Evolutionary conservation across 768 basidiomycete species (phyloP), one percentile per base, ranked within the genome.

Genomic region (Termitomyces heimii): DNA sequence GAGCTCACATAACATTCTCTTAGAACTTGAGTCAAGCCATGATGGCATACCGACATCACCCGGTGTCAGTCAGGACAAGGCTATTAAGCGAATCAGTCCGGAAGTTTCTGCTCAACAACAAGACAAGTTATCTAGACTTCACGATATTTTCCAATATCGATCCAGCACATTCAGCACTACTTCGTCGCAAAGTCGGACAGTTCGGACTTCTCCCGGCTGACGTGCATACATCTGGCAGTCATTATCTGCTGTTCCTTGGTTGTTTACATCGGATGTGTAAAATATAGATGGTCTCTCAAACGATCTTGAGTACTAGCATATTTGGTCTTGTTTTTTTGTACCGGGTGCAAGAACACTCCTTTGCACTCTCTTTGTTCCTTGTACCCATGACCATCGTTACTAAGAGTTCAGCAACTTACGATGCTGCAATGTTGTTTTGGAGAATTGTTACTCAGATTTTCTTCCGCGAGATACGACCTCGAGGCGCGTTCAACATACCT

Each of bases 401-500:
- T 46, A 59, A 65, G 56, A 60, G 63, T 24, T 62, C 74, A 24
- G 45, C 77, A 18, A 63, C 71, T 54, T 94, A 94, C 68, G 89
- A 94, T 67, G 76, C 83, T 28, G 84, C 85, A 40, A 83, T 96
- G 70, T 68, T 89, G 47, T 92, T 96, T 73, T 96, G 91, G 92
- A 76, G 88, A 56, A 76, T 81, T 2, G 81, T 96, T 56, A 92
- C 90, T 62, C 90, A 90, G 73, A 86, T 98, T 63, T 98, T 98
- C 80, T 98, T 98, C 77, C 79, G 96, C 63, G 96, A 98, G 74
- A 87, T 98, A 65, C 82, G 96, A 57, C 92, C 94, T 4, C 79
- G 96, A 70, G 92, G 96, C 51, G 90, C 94, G 34, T 98, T 90
- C 81, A 92, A 97, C 69, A 92, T 98, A 58, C 96, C 96, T 26